A percentile compares a stretch with the other conserved stretches of the same genome.
Conservation (phyloP, 805 yeast genomes). For the Barnettozyma pratensis region DNA sequence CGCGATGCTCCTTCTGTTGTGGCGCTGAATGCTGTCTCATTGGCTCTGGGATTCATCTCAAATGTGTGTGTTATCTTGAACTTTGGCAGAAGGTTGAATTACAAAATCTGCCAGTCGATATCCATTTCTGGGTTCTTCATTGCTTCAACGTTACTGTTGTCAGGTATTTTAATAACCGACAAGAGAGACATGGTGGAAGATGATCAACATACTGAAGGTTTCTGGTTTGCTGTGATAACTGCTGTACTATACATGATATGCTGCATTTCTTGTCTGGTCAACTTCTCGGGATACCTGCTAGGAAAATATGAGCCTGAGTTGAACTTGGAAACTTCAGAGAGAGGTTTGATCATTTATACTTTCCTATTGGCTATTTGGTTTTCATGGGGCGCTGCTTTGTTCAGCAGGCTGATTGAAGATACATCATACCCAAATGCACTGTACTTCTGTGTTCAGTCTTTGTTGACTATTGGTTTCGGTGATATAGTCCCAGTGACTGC, state of each 20-base stretch:
- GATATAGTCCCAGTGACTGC: conserved; percentile 54
- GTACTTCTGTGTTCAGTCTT: conserved; percentile 68
- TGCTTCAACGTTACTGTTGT: conserved; percentile 51
- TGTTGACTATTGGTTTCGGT: conserved; percentile 79
- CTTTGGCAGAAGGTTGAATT: conserved; percentile 53
- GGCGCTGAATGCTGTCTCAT: conserved; percentile 55
- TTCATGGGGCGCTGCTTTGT: conserved; percentile 62
- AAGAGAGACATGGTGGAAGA: conserved; percentile 25
- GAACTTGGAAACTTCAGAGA: conserved; percentile 61
- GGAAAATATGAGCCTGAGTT: conserved; percentile 66
- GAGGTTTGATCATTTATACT: conserved; percentile 69
- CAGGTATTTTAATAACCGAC: conserved; percentile 39
- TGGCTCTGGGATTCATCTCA: conserved; percentile 61
- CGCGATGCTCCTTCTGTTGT: conserved; percentile 40
- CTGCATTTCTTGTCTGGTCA: conserved; percentile 45
- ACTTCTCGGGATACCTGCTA: conserved; percentile 55
- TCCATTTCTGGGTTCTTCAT: conserved; percentile 61
- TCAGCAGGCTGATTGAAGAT: conserved; percentile 37
- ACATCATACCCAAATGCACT: conserved; percentile 60
- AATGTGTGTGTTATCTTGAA: conserved; percentile 68
- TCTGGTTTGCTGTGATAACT: conserved; percentile 73
- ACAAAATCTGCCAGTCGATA: conserved; percentile 54
- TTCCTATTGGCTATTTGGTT: conserved; percentile 65
- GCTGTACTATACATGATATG: conserved; percentile 56
- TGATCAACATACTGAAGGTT: conserved; percentile 51